phyloP scores from a whole-genome alignment of 2,329 filamentous ascomycete species.

The Trichophyton simii region DNA sequence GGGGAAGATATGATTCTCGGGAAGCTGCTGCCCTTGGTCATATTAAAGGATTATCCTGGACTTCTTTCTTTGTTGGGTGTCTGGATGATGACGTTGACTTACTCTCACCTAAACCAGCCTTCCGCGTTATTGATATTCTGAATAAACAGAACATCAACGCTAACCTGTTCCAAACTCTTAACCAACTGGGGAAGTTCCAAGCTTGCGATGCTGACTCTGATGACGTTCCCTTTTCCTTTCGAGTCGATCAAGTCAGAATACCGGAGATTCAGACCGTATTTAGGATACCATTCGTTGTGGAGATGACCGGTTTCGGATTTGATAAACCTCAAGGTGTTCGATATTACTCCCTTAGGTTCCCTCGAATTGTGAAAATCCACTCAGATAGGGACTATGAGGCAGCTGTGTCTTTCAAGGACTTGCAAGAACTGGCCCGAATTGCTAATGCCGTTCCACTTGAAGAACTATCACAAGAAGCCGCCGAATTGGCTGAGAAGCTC shows the following conservation, averaged over 20 bases:
- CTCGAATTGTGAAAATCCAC: conserved; percentile 63
- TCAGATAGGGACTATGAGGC: conserved; percentile 60
- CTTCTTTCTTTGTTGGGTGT: conserved; percentile 69
- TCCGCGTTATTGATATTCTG: conserved; percentile 54
- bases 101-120: conserved; percentile 43
- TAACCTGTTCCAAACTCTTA: conserved; percentile 40
- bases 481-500: conserved; percentile 7
- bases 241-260: conserved; percentile 32
- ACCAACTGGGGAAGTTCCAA: conserved; percentile 36
- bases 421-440: conserved; percentile 53
- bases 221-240: conserved; percentile 32
- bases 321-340: conserved; percentile 56
- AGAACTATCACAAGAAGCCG: conserved; percentile 12
- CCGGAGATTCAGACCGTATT: conserved; percentile 42
- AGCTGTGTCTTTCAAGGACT: conserved; percentile 53
- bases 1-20: conserved; percentile 56
- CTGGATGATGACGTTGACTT: conserved; percentile 54
- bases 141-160: conserved; percentile 38
- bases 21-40: conserved; percentile 44
- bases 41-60: conserved; percentile 53
- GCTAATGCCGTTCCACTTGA: conserved; percentile 37
- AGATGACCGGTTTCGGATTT: conserved; percentile 68
- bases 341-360: conserved; percentile 66
- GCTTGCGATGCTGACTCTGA: conserved; percentile 25
- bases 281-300: conserved; percentile 59